Evolutionary conservation across 2,329 filamentous ascomycete genomes (phyloP).

Genomic region (Colletotrichum tropicale): DNA sequence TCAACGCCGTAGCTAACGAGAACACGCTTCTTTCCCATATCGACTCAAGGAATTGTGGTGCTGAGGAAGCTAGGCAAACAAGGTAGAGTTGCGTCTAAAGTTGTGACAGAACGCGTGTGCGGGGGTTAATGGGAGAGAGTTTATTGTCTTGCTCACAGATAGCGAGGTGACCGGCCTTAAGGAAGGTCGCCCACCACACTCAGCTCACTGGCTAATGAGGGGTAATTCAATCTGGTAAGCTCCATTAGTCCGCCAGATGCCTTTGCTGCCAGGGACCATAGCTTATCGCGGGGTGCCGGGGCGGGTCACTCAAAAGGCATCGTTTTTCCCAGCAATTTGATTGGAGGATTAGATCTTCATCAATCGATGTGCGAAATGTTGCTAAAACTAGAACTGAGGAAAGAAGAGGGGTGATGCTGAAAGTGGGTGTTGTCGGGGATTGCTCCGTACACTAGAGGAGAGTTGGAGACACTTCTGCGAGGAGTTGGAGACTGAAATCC

Average conservation of each 20-base stretch:
- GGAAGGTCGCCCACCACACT: background rate
- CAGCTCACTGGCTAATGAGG: background rate
- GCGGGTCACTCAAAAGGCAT: background rate
- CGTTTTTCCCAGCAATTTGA: background rate
- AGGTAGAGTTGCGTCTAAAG: background rate
- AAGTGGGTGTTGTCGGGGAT: background rate
- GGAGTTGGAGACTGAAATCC: background rate
- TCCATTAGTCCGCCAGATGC: background rate
- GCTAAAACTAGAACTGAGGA: background rate
- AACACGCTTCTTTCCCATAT: conserved; percentile 41
- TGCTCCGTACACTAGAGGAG: background rate
- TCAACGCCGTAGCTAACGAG: conserved; percentile 69
- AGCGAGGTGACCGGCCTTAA: background rate
- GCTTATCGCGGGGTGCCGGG: background rate
- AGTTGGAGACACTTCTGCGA: background rate
- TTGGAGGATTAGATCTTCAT: background rate
- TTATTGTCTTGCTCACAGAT: background rate
- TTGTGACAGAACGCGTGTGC: background rate
- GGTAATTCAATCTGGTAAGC: background rate
- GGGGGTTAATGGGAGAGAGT: background rate
- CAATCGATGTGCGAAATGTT: background rate
- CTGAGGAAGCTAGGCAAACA: background rate
- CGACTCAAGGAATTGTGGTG: background rate
- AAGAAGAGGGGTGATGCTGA: background rate
- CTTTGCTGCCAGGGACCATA: background rate